These are phyloP conservation scores for Sequoia sempervirens DNA, from an alignment of 75 land plant species.

Conservation along the genomic window DNA sequence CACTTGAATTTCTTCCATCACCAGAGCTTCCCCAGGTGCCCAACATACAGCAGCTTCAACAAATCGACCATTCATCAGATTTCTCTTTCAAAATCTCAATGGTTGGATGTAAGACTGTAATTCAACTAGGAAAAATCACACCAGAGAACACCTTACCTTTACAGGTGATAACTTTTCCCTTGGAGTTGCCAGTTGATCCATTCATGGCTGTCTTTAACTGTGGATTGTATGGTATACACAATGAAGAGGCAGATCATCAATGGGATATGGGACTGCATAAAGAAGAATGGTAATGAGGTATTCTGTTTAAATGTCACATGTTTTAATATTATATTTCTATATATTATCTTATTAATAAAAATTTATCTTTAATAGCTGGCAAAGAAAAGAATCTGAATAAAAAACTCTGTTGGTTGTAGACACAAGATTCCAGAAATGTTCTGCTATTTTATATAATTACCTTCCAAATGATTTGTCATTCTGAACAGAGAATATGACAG, in stretches of 20 bases:
- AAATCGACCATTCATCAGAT: background rate
- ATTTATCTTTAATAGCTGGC: no score
- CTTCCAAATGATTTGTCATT: no score
- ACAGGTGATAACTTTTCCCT: background rate
- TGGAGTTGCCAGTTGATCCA: background rate
- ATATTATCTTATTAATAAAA: no score
- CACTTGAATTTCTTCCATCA: slow-evolving; percentile 26
- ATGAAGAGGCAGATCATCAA: background rate
- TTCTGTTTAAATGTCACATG: no score
- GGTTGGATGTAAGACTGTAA: background rate
- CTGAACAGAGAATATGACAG: no score
- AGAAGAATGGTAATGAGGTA: no score
- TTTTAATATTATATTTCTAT: no score
- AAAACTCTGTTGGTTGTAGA: no score
- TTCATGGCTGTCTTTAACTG: background rate
- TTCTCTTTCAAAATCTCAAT: background rate
- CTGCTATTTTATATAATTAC: no score
- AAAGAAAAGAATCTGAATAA: no score
- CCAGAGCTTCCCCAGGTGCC: slow-evolving; percentile 18
- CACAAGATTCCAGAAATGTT: no score
- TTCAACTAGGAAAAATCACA: background rate
- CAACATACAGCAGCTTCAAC: slow-evolving; percentile 21
- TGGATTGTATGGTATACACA: background rate
- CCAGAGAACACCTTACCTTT: background rate
- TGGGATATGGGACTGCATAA: no score